These are phyloP conservation scores for Diaporthe sp. DNA, from an alignment of 2,329 filamentous ascomycete species.

Conservation along the genomic window DNA sequence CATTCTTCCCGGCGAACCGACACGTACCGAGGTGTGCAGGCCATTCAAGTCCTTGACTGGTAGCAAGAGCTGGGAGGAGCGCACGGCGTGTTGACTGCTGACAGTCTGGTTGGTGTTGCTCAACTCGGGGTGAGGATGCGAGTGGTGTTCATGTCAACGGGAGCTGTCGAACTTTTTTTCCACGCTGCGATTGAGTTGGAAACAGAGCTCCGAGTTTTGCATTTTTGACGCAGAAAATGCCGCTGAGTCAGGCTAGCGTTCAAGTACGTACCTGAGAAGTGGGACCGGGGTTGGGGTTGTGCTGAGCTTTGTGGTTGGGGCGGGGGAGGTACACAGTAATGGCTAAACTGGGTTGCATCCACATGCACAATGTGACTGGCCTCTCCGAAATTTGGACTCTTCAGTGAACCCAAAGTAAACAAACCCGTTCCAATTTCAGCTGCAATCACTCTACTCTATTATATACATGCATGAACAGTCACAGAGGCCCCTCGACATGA, in stretches of 20 bases:
- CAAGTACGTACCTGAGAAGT: not conserved
- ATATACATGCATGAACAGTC: not conserved
- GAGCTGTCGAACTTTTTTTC: conserved; percentile 7
- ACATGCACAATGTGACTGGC: not conserved
- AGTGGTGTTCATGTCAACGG: not conserved
- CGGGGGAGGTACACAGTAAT: not conserved
- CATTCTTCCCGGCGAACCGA: conserved; percentile 37
- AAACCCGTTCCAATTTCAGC: not conserved
- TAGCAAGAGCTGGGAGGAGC: not conserved
- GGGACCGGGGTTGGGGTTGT: not conserved
- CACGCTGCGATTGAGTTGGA: not conserved
- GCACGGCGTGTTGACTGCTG: not conserved
- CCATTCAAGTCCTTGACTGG: conserved; percentile 19
- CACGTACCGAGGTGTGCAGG: conserved; percentile 23
- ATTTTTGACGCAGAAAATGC: conserved; percentile 17
- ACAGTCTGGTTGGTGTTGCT: not conserved
- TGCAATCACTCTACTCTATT: not conserved
- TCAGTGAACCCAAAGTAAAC: not conserved
- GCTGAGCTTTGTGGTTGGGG: not conserved
- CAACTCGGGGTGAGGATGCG: not conserved
- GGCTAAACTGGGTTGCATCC: conserved; percentile 9
- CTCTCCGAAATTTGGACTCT: not conserved
- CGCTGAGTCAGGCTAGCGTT: conserved; percentile 7
- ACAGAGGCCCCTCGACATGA: not conserved
- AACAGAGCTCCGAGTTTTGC: conserved; percentile 24